Base-by-base conservation (phyloP, 306 rosid species). In the Arachis hypogaea region DNA sequence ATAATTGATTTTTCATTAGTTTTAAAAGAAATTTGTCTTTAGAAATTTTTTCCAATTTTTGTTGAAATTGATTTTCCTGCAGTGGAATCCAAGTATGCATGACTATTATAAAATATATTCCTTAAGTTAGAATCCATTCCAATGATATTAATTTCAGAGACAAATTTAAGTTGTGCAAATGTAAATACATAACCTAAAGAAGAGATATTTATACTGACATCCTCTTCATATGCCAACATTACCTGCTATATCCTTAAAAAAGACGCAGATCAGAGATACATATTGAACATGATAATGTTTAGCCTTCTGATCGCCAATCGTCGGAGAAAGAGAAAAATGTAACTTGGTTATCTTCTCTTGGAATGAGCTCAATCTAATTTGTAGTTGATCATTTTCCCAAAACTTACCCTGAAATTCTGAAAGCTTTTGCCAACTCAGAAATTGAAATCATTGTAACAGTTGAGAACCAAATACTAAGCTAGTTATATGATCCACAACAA, bases 101-200 rank as follows among this genome's bases (percentile, higher is more conserved):
- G 97, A 87, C 99, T 2, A 42, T 84, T 28, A 87, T 94, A 71
- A 94, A 94, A 74, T 94, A 94, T 73, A 85, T 92, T 59, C 99
- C 99, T 22, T 97, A 94, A 97, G 97, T 92, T 60, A 70, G 86
- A 49, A 14, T 66, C 62, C 3, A 10, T 49, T 49, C 54, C 14
- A 3, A 49, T 42, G 7, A 42, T 5, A 5, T 63, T 14, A 33
- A 41, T 11, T 51, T 29, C 3, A 16, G 30, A 41, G 56, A 12
- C 28, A 51, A 36, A 7, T 41, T 51, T 59, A 12, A 28, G 36
- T 59, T 14, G 28, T 52, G 44, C 41, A 64, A 63, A 70, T 69
- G 66, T 42, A 66, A 44, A 66, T 47, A 57, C n/a, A 50, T 10
- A 30, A 72, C 59, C 16, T 12, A 8, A 33, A 72, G 65, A 56